phyloP scores from a whole-genome alignment of 805 yeast genomes.

The Torulaspora quercuum region DNA sequence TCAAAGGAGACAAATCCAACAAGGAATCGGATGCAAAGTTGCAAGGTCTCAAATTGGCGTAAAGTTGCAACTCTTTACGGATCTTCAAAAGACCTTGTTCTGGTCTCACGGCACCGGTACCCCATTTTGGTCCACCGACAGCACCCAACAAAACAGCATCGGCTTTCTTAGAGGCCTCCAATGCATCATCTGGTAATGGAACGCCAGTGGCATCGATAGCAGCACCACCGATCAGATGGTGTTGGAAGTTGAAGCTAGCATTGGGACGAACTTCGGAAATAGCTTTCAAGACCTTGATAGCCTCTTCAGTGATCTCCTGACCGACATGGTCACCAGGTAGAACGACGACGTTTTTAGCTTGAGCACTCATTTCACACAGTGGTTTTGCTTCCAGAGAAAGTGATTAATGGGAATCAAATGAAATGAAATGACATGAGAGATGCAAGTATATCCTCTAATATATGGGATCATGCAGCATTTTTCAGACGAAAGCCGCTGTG shows the following conservation, averaged over 20 bases:
- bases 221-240: slow-evolving; percentile 95
- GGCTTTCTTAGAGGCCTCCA: slow-evolving; percentile 77
- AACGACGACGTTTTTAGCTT: slow-evolving; percentile 68
- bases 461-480: too few relatives aligned
- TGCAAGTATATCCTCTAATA: too few relatives aligned
- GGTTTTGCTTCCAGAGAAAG: too few relatives aligned
- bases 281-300: slow-evolving; percentile 84
- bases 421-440: too few relatives aligned
- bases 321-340: slow-evolving; percentile 98
- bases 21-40: slow-evolving; percentile 83
- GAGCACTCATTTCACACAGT: slow-evolving; percentile 5
- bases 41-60: slow-evolving; percentile 97
- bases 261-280: slow-evolving; percentile 55
- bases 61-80: slow-evolving; percentile 88
- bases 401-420: too few relatives aligned
- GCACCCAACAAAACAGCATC: slow-evolving; percentile 98
- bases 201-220: slow-evolving; percentile 95
- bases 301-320: slow-evolving; percentile 82
- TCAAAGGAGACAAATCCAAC: slow-evolving; percentile 83
- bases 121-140: slow-evolving; percentile 99
- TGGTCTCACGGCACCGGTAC: slow-evolving; percentile 93
- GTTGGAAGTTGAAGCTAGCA: slow-evolving; percentile 68
- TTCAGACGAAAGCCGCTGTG: too few relatives aligned
- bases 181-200: slow-evolving; percentile 82
- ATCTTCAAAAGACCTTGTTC: slow-evolving; percentile 94